Percentiles rank a stretch among this genome's conserved stretches.
Conservation (phyloP, 2,329 filamentous ascomycete species). For the Neopestalotiopsis rosae region DNA sequence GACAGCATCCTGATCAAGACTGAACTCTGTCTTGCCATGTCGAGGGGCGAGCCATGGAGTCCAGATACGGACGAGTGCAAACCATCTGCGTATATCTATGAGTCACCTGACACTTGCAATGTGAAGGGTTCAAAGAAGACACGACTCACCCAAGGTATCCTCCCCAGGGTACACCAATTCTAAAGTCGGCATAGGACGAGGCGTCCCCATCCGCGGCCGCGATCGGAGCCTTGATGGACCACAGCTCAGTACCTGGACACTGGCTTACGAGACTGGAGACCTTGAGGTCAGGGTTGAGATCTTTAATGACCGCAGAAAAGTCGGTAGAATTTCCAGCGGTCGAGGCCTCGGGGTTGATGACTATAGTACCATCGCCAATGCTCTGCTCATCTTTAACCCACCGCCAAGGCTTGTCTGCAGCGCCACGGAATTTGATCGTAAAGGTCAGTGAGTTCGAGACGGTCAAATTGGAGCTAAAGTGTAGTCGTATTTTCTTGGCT, state of each 20-base stretch:
- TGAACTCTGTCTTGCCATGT: slow-evolving; percentile 73
- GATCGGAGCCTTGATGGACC: slow-evolving; percentile 67
- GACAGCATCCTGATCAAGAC: slow-evolving; percentile 77
- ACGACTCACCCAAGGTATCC: slow-evolving; percentile 54
- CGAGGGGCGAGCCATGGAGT: slow-evolving; percentile 87
- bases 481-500: slow-evolving; percentile 46
- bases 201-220: slow-evolving; percentile 59
- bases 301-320: slow-evolving; percentile 61
- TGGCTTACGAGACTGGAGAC: slow-evolving; percentile 65
- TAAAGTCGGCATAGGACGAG: slow-evolving; percentile 61
- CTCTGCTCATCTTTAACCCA: slow-evolving; percentile 73
- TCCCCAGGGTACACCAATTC: slow-evolving; percentile 68
- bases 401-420: slow-evolving; percentile 62
- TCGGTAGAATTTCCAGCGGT: slow-evolving; percentile 38
- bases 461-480: slow-evolving; percentile 59
- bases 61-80: slow-evolving; percentile 80
- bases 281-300: slow-evolving; percentile 60
- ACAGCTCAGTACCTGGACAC: slow-evolving; percentile 71
- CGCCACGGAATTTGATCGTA: slow-evolving; percentile 72
- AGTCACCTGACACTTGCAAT: no score
- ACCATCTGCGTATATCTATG: slow-evolving; percentile 62
- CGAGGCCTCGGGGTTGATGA: slow-evolving; percentile 50
- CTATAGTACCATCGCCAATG: slow-evolving; percentile 65
- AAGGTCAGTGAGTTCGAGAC: slow-evolving; percentile 61
- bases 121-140: no score